A percentile compares a stretch with the other conserved stretches of the same genome.
These are phyloP conservation scores for Alternaria conjuncta DNA, from an alignment of 2,329 filamentous ascomycete genomes.

Conservation along the genomic window DNA sequence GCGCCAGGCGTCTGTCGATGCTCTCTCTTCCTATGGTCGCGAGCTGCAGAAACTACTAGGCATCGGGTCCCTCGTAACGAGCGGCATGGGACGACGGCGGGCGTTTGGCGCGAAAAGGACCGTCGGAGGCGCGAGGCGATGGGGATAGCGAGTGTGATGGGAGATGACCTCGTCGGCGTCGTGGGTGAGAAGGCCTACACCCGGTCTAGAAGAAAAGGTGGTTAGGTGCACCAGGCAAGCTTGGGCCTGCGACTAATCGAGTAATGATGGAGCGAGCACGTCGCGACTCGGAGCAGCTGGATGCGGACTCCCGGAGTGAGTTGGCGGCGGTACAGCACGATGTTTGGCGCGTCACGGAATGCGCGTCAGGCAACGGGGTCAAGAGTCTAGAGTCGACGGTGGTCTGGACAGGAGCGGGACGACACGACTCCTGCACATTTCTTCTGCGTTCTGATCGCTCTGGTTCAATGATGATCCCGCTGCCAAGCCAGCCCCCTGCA, in stretches of 20 bases:
- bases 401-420: slow-evolving; percentile 4
- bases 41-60: slow-evolving; percentile 21
- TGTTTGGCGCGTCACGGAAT: neutral
- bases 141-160: slow-evolving; percentile 21
- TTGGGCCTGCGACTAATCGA: slow-evolving; percentile 32
- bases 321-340: neutral
- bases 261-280: slow-evolving; percentile 28
- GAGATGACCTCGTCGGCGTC: slow-evolving; percentile 16
- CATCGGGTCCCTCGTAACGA: slow-evolving; percentile 20
- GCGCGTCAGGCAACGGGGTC: slow-evolving; percentile 2
- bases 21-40: slow-evolving; percentile 16
- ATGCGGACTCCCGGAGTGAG: slow-evolving; percentile 1
- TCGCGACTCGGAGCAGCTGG: slow-evolving; percentile 13
- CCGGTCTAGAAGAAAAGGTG: slow-evolving; percentile 33
- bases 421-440: slow-evolving; percentile 15
- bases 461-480: slow-evolving; percentile 20
- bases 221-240: slow-evolving; percentile 25
- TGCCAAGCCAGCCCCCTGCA: slow-evolving; percentile 16
- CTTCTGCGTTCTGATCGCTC: slow-evolving; percentile 18
- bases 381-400: neutral
- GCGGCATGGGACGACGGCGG: slow-evolving; percentile 31
- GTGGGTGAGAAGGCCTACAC: slow-evolving; percentile 15
- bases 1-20: slow-evolving; percentile 4
- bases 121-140: slow-evolving; percentile 13
- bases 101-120: slow-evolving; percentile 13